Evolutionary conservation across 2,329 filamentous ascomycete species (phyloP).

Genomic region (Aspergillus sp.): DNA sequence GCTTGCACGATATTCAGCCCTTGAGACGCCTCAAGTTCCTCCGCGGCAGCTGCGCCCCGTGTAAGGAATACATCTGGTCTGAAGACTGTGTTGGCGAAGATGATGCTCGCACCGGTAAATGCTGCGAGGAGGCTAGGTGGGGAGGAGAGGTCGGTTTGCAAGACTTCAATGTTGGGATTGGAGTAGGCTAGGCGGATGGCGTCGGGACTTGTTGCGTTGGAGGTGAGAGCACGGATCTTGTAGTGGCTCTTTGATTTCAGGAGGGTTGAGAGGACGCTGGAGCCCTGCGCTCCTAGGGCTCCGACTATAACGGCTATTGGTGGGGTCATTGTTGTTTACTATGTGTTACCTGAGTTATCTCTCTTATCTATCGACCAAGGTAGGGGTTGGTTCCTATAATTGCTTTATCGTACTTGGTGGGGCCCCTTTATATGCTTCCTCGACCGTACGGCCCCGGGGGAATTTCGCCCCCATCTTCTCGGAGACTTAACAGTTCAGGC

Average conservation of each 20-base stretch:
- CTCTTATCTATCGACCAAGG: background rate
- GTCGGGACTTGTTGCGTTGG: background rate
- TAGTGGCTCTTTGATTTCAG: background rate
- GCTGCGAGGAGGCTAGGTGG: background rate
- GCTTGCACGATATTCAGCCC: background rate
- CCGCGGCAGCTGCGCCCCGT: background rate
- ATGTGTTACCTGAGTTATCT: background rate
- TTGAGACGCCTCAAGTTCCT: background rate
- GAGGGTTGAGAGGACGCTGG: background rate
- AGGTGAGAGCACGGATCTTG: background rate
- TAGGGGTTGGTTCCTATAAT: background rate
- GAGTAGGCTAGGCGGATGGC: background rate
- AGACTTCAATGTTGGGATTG: background rate
- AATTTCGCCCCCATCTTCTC: background rate
- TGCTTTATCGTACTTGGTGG: no score
- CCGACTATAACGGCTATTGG: background rate
- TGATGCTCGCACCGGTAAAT: background rate
- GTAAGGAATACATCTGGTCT: background rate
- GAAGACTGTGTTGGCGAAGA: background rate
- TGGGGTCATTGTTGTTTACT: background rate
- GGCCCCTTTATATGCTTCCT: background rate
- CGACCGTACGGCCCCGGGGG: background rate
- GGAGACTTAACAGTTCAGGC: background rate
- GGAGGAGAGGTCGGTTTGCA: background rate
- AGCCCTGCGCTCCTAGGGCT: background rate